Evolutionary conservation across 371 early-diverging fungal genomes (phyloP).

Genomic region (Sporodiniella umbellata): DNA sequence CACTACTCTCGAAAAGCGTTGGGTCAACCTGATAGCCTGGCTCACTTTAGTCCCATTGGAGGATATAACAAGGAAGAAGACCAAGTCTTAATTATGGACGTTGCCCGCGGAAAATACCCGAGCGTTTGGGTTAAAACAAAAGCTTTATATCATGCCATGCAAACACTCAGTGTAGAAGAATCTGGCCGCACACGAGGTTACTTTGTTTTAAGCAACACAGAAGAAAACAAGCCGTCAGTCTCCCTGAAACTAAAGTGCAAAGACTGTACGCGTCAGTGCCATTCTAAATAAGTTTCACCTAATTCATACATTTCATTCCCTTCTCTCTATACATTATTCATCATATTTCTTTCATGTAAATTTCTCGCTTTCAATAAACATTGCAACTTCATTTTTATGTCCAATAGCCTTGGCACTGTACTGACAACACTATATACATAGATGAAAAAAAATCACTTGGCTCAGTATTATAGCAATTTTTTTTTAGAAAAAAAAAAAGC

Average conservation of each 20-base stretch:
- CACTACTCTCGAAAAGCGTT: slow-evolving; percentile 72
- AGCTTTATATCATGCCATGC: slow-evolving; percentile 68
- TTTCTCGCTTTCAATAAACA: too few relatives aligned
- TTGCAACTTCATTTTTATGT: too few relatives aligned
- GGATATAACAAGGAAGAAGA: slow-evolving; percentile 60
- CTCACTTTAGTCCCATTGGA: slow-evolving; percentile 60
- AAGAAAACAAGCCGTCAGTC: neutral
- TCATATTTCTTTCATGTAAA: neutral
- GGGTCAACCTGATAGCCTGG: slow-evolving; percentile 72
- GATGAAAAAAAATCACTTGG: too few relatives aligned
- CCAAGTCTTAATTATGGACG: slow-evolving; percentile 80
- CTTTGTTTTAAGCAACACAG: slow-evolving; percentile 54
- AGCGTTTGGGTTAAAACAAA: slow-evolving; percentile 71
- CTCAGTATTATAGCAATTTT: too few relatives aligned
- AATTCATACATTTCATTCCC: neutral
- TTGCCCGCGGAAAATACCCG: slow-evolving; percentile 73
- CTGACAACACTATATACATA: too few relatives aligned
- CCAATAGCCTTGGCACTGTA: too few relatives aligned
- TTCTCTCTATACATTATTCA: neutral
- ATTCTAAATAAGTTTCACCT: neutral
- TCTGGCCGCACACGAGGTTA: slow-evolving; percentile 81
- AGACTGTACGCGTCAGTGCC: slow-evolving; percentile 21
- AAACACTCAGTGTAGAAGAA: slow-evolving; percentile 54
- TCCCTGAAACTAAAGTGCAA: slow-evolving; percentile 12
- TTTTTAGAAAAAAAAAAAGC: too few relatives aligned